phyloP scores from a whole-genome alignment of 768 basidiomycete genomes.

The Dentipellis fragilis region DNA sequence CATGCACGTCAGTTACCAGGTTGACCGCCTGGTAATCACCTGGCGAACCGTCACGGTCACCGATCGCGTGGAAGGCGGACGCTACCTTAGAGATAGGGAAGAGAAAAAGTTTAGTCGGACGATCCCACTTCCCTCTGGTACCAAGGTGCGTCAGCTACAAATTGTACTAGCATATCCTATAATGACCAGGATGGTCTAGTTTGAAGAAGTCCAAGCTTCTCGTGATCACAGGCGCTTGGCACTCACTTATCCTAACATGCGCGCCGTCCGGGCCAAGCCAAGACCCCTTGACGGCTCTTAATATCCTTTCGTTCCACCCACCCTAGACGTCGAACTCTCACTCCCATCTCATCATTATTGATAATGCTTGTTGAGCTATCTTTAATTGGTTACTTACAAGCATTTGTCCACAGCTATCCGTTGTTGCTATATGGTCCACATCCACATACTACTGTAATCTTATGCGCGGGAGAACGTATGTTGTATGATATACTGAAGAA shows the following conservation, averaged over 20 bases:
- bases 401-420: too few species aligned
- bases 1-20: constrained; percentile 66
- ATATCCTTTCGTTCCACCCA: not conserved
- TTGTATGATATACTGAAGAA: too few species aligned
- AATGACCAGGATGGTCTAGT: constrained; percentile 28
- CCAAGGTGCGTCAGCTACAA: constrained; percentile 36
- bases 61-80: constrained; percentile 53
- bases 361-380: too few species aligned
- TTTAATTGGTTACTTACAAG: too few species aligned
- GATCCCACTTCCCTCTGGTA: constrained; percentile 65
- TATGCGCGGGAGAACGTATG: too few species aligned
- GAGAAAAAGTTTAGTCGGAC: constrained; percentile 58
- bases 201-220: constrained; percentile 56
- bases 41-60: constrained; percentile 53
- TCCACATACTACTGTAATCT: too few species aligned
- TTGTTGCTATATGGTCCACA: too few species aligned
- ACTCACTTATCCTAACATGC: constrained; percentile 47
- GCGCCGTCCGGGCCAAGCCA: constrained; percentile 6
- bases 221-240: constrained; percentile 53
- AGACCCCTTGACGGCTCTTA: not conserved
- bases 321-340: too few species aligned
- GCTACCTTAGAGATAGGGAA: constrained; percentile 50
- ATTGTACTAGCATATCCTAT: not conserved
- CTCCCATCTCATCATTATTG: too few species aligned
- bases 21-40: constrained; percentile 48